A percentile compares a stretch with the other conserved stretches of the same genome.
Conservation (phyloP, 495 filamentous ascomycete genomes). For the Aeminium ludgeri region DNA sequence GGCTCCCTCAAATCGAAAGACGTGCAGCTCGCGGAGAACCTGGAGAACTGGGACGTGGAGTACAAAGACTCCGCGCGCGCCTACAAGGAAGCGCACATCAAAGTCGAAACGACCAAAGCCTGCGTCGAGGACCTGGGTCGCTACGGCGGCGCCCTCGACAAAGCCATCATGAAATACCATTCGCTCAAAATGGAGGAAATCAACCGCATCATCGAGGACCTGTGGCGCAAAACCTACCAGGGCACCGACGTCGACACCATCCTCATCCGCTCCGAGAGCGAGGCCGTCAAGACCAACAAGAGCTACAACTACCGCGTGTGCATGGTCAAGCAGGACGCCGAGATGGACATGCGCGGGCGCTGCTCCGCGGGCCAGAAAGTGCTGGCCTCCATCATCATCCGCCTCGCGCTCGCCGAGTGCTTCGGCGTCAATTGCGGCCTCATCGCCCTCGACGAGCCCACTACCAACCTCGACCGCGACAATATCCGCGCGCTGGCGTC, state of each 20-base stretch:
- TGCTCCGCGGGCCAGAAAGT: constrained; percentile 96
- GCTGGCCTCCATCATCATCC: constrained; percentile 93
- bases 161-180: constrained; percentile 95
- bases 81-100: constrained; percentile 78
- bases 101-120: constrained; percentile 81
- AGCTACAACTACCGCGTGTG: constrained; percentile 95
- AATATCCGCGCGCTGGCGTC: constrained; percentile 81
- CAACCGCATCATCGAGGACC: constrained; percentile 82
- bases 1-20: constrained; percentile 70
- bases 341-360: constrained; percentile 99
- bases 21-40: constrained; percentile 47
- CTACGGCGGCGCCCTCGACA: constrained; percentile 66
- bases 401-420: constrained; percentile 86
- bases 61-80: constrained; percentile 69
- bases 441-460: constrained; percentile 95
- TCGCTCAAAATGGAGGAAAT: constrained; percentile 96
- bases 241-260: constrained; percentile 97
- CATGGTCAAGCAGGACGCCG: constrained; percentile 92
- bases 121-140: constrained; percentile 77
- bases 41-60: constrained; percentile 65
- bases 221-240: constrained; percentile 94
- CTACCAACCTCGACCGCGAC: constrained; percentile 88
- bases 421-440: constrained; percentile 93
- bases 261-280: constrained; percentile 78
- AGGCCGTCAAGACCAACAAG: constrained; percentile 54